Evolutionary conservation across 495 filamentous ascomycete species (phyloP).

Genomic region (Tuber microsphaerosporum): DNA sequence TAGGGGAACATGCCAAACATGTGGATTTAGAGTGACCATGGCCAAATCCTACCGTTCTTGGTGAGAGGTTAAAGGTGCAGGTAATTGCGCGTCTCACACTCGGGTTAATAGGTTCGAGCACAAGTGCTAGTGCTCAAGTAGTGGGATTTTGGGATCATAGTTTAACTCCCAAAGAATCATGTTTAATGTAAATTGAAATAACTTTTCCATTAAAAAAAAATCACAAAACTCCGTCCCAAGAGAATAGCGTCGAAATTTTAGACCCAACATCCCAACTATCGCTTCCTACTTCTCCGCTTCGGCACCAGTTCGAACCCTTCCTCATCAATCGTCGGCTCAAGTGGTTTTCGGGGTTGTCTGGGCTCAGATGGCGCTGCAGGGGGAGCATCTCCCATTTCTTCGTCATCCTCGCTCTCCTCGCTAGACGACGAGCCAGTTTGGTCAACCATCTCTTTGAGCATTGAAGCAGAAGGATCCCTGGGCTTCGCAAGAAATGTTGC

Average conservation of each 20-base stretch:
- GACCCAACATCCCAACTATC: slow-evolving; percentile 54
- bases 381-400: slow-evolving; percentile 72
- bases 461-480: slow-evolving; percentile 50
- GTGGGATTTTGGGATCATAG: background rate
- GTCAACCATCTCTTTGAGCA: slow-evolving; percentile 47
- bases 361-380: slow-evolving; percentile 49
- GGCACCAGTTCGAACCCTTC: slow-evolving; percentile 62
- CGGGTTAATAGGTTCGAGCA: background rate
- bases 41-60: background rate
- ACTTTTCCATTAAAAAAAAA: background rate
- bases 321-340: slow-evolving; percentile 74
- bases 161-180: background rate
- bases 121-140: background rate
- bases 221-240: background rate
- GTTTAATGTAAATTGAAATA: background rate
- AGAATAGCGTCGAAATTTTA: background rate
- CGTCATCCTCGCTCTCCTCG: slow-evolving; percentile 55
- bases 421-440: slow-evolving; percentile 48
- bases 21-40: background rate
- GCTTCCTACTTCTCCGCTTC: slow-evolving; percentile 46
- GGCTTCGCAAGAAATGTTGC: slow-evolving; percentile 55
- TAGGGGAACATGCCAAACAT: background rate
- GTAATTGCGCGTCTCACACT: background rate
- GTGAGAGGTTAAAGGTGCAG: background rate
- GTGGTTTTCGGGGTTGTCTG: slow-evolving; percentile 59